Evolutionary conservation across 208 protist genomes (phyloP).

Genomic region (Leishmania amazonensis): DNA sequence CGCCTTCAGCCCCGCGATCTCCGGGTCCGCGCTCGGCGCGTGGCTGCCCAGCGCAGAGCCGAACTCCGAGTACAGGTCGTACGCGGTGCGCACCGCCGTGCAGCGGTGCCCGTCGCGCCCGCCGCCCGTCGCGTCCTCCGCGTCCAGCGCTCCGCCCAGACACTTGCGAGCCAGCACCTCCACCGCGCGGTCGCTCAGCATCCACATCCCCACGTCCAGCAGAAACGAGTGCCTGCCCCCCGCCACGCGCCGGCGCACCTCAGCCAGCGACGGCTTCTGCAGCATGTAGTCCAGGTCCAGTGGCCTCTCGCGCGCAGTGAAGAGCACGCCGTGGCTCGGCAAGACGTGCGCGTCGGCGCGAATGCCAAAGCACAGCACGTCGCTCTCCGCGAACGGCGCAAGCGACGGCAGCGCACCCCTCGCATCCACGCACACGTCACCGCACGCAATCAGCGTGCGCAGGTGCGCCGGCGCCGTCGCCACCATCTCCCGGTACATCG

Average conservation of each 20-base stretch:
- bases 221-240: constrained; percentile 19
- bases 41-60: constrained; percentile 31
- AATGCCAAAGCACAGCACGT: constrained; percentile 61
- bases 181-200: constrained; percentile 54
- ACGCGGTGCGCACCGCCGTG: constrained; percentile 22
- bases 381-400: constrained; percentile 29
- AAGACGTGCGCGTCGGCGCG: constrained; percentile 18
- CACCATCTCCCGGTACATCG: constrained; percentile 27
- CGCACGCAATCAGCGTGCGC: constrained; percentile 46
- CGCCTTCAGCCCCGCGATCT: constrained; percentile 27
- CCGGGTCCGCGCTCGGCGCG: constrained; percentile 10
- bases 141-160: constrained; percentile 4
- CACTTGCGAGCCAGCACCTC: constrained; percentile 31
- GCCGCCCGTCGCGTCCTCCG: neutral
- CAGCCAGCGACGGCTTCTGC: constrained; percentile 50
- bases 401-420: constrained; percentile 9
- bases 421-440: constrained; percentile 39
- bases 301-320: constrained; percentile 21
- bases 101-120: neutral
- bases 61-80: constrained; percentile 57
- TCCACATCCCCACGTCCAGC: constrained; percentile 52
- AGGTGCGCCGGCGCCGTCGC: constrained; percentile 28
- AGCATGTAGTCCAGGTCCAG: constrained; percentile 49
- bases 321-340: constrained; percentile 48
- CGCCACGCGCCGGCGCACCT: constrained; percentile 20